Evolutionary conservation across 2,329 filamentous ascomycete species (phyloP), one percentile per base, ranked within the genome.

Genomic region (Colletotrichum aenigma): DNA sequence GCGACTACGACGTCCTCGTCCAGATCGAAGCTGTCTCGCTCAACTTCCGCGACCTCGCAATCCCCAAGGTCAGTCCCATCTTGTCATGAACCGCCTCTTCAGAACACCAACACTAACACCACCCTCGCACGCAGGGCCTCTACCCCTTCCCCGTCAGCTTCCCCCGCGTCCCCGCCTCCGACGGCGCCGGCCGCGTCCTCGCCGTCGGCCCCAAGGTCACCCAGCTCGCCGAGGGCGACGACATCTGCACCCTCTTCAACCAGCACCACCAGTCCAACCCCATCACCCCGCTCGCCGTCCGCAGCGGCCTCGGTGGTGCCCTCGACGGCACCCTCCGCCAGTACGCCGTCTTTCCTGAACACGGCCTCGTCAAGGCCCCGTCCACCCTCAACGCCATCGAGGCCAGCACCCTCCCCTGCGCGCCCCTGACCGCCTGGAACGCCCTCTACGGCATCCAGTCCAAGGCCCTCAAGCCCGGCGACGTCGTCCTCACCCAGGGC

Each of bases 1-100:
- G 93, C 62, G 93, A 95, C 70, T 90, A 90, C 76, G 92, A 96
- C 30, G 93, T 95, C 7, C 88, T 96, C 38, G 91, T 96, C 79
- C 94, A 93, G 83, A 87, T 91, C 30, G 84, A 86, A 66, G 88
- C 86, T 16, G 89, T 86, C 7, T 89, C 89, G 32, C 85, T 91
- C 66, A 91, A 91, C 84, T 91, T 87, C 81, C 89, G 89, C 70
- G 89, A 91, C 77, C 83, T 90, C 66, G 85, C 88, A 77, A 89
- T 91, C 69, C 85, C 88, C 32, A 81, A 80, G 79, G 84, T 82
- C 28, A 30, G 2, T 7, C 30, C 9, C 13, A 9, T 28, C 28
- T 12, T 4, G 10, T 69, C 16, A 6, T 13, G 16, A 56, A 13
- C 15, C 30, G 26, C 21, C 21, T 0, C 55, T 30, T 30, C 28